Conservation (phyloP, 139 green algal species). For the Haematococcus sp. region DNA sequence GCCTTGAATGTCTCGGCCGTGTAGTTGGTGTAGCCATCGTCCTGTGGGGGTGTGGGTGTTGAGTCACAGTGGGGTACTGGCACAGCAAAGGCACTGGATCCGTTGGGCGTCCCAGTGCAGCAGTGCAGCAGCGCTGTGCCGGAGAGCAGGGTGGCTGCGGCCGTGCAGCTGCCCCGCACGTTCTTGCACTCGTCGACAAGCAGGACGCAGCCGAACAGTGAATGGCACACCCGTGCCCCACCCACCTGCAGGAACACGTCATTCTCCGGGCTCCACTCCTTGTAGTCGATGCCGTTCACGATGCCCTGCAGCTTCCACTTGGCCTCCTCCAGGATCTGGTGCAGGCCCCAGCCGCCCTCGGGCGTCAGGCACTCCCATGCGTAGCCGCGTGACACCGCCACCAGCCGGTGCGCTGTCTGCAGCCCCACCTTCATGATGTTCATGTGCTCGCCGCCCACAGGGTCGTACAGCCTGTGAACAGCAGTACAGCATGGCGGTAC, state of each 20-base stretch:
- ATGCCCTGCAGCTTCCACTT: slow-evolving; percentile 91
- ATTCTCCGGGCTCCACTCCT: slow-evolving; percentile 37
- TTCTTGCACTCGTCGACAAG: too few relatives aligned
- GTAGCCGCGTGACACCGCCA: slow-evolving; percentile 87
- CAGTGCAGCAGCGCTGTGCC: too few relatives aligned
- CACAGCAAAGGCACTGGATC: too few relatives aligned
- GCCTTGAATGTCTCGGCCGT: slow-evolving; percentile 46
- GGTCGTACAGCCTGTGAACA: slow-evolving; percentile 69
- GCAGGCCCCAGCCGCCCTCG: slow-evolving; percentile 94
- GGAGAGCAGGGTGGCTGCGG: too few relatives aligned
- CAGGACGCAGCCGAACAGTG: too few relatives aligned
- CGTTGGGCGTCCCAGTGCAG: too few relatives aligned
- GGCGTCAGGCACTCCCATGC: slow-evolving; percentile 95
- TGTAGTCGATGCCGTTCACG: slow-evolving; percentile 95
- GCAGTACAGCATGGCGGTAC: too few relatives aligned
- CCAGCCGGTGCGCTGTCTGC: slow-evolving; percentile 75
- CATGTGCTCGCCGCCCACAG: slow-evolving; percentile 95
- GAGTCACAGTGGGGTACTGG: background rate
- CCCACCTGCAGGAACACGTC: slow-evolving; percentile 52
- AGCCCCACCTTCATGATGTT: slow-evolving; percentile 97
- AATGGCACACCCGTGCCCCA: too few relatives aligned
- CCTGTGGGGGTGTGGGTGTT: slow-evolving; percentile 2
- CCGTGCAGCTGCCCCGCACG: too few relatives aligned
- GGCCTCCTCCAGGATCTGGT: slow-evolving; percentile 76
- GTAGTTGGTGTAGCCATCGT: slow-evolving; percentile 83